A percentile compares a stretch with the other conserved stretches of the same genome.
These are phyloP conservation scores for Aspergillus cavernicola DNA, from an alignment of 495 filamentous ascomycete species.

Conservation along the genomic window DNA sequence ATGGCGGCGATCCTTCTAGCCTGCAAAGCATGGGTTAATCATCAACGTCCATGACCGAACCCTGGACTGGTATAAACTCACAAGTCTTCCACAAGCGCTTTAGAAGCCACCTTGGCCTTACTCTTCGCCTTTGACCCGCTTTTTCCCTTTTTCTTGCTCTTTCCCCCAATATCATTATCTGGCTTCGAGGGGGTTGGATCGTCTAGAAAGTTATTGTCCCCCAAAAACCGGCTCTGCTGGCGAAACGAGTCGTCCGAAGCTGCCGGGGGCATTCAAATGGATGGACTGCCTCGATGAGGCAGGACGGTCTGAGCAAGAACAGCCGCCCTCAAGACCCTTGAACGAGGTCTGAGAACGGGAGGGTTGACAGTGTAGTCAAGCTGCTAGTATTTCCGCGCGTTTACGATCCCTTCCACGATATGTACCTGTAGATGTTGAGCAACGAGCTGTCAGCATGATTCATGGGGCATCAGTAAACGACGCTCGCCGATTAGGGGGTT, in stretches of 20 bases:
- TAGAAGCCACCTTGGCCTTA: slow-evolving; percentile 36
- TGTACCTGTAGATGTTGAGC: slow-evolving; percentile 11
- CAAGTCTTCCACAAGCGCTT: slow-evolving; percentile 39
- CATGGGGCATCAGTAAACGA: not conserved
- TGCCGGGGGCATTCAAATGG: slow-evolving; percentile 47
- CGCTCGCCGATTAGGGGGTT: not conserved
- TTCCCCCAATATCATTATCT: slow-evolving; percentile 43
- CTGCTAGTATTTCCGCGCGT: slow-evolving; percentile 1
- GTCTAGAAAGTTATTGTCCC: slow-evolving; percentile 33
- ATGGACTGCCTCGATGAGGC: slow-evolving; percentile 32
- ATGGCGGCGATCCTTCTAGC: slow-evolving; percentile 29
- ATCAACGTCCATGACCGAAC: not conserved
- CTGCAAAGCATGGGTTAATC: slow-evolving; percentile 15
- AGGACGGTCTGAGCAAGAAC: slow-evolving; percentile 10
- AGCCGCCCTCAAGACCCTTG: slow-evolving; percentile 37
- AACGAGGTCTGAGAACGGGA: slow-evolving; percentile 39
- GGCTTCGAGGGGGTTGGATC: slow-evolving; percentile 22
- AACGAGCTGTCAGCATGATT: slow-evolving; percentile 19
- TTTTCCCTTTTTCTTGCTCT: slow-evolving; percentile 46
- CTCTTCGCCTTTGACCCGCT: slow-evolving; percentile 35
- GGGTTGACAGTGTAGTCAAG: slow-evolving; percentile 12
- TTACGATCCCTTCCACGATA: not conserved
- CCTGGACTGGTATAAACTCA: slow-evolving; percentile 24
- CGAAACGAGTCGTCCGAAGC: slow-evolving; percentile 44
- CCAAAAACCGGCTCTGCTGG: slow-evolving; percentile 39